Evolutionary conservation across 2,329 filamentous ascomycete genomes (phyloP), one percentile per base, ranked within the genome.

Genomic region (Lachnellula hyalina): DNA sequence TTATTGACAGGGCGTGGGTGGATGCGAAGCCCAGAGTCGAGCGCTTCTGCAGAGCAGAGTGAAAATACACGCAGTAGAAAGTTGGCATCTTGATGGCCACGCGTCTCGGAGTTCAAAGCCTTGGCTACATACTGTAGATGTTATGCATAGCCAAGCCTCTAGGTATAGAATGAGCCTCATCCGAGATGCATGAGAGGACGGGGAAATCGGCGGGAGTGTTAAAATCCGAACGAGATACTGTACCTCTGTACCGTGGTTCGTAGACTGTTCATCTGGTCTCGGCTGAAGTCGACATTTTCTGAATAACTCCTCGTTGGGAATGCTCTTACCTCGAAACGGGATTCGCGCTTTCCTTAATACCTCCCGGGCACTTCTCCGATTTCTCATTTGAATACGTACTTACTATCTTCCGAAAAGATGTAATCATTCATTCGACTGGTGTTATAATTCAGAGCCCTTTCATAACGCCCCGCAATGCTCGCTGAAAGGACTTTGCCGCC

Each of bases 391-490:
- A 38, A 14, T 14, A 2, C 35, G 9, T 6, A 8, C n/a, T 40
- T 15, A 40, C 7, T 40, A 17, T 5, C 36, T 40, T 14, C 35
- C 51, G 51, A 35, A 14, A 41, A 25, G 41, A 53, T 41, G 17
- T 5, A 40, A 15, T 17, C 23, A 17, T 34, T 21, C 23, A 40
- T 34, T 38, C 17, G 32, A 47, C 32, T 34, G 32, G 40, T 23
- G 28, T 47, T 8, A 32, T 34, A 40, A 5, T 40, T 17, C 36
- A 40, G 36, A 8, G 6, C 5, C 38, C 35, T 15, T 14, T 45
- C 45, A 23, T 34, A 48, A 53, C 51, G 51, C 51, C 51, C 21
- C 41, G 34, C 51, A 52, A 52, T 52, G 45, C 51, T 41, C 47
- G 25, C 32, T 28, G 34, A 32, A 17, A 45, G 34, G 38, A 21